A percentile compares a stretch with the other conserved stretches of the same genome.
Evolutionary conservation across 2,329 filamentous ascomycete genomes (phyloP).

Genomic region (Colletotrichum sp.): DNA sequence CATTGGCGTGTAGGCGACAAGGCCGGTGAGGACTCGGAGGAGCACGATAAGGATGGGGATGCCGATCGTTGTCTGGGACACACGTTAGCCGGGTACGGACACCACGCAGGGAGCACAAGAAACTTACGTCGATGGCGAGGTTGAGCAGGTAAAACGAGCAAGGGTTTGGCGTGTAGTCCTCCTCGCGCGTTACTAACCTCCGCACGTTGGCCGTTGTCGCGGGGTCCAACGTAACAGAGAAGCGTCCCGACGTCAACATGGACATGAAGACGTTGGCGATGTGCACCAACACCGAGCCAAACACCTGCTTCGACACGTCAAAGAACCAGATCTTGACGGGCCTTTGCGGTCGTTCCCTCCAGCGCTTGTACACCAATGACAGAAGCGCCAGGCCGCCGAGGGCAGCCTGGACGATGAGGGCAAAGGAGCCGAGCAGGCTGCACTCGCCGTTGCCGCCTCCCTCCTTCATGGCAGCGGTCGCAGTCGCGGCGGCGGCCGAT

Average conservation of each 20-base stretch:
- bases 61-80: conserved; percentile 82
- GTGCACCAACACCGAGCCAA: conserved; percentile 90
- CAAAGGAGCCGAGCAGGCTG: conserved; percentile 86
- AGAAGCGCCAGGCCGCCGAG: conserved; percentile 83
- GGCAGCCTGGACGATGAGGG: conserved; percentile 86
- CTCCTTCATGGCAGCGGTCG: conserved; percentile 27
- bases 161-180: conserved; percentile 79
- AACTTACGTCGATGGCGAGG: conserved; percentile 89
- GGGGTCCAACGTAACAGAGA: conserved; percentile 68
- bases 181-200: conserved; percentile 44
- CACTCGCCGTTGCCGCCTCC: conserved; percentile 71
- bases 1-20: conserved; percentile 76
- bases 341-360: conserved; percentile 87
- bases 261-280: conserved; percentile 95
- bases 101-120: neutral
- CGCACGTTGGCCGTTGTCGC: conserved; percentile 40
- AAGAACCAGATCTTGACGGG: conserved; percentile 98
- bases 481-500: conserved; percentile 31
- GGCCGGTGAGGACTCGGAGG: conserved; percentile 75
- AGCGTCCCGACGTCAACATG: conserved; percentile 88
- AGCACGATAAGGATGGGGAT: conserved; percentile 94
- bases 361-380: conserved; percentile 91
- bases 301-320: conserved; percentile 95
- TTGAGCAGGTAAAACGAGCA: conserved; percentile 98
- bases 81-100: neutral